Evolutionary conservation across 2,329 filamentous ascomycete species (phyloP).

Genomic region (Colletotrichum sp.): DNA sequence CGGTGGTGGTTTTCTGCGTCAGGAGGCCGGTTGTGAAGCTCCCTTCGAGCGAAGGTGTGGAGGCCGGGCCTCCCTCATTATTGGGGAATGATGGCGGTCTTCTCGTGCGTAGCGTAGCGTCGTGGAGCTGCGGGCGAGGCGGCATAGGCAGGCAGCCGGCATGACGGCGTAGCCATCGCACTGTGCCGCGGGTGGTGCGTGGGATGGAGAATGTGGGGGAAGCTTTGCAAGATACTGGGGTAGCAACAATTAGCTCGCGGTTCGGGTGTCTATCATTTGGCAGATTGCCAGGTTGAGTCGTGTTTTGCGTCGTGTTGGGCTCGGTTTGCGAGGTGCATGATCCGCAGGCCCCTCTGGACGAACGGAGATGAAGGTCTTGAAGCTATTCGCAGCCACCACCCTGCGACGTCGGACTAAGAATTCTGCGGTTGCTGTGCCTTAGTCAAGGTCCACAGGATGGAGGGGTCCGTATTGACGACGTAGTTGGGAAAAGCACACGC

Average conservation of each 20-base stretch:
- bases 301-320: neutral
- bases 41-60: slow-evolving; percentile 22
- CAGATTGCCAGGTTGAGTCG: neutral
- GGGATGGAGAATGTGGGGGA: neutral
- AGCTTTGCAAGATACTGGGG: neutral
- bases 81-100: neutral
- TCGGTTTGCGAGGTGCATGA: slow-evolving; percentile 17
- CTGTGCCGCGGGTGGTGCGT: neutral
- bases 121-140: neutral
- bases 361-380: slow-evolving; percentile 12
- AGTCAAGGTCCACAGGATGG: neutral
- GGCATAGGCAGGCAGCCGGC: neutral
- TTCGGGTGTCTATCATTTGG: neutral
- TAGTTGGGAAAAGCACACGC: neutral
- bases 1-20: neutral
- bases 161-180: neutral
- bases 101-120: neutral
- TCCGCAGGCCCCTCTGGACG: slow-evolving; percentile 20
- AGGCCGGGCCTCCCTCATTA: neutral
- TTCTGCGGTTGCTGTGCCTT: neutral
- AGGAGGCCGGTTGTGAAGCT: slow-evolving; percentile 5
- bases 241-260: neutral
- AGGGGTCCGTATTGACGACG: neutral
- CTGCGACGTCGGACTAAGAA: neutral
- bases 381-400: slow-evolving; percentile 19